These are phyloP conservation scores for grape (Vitis vinifera) DNA, from an alignment of 164 flowering plant species.

Conservation along the genomic window ASM3070453v1 NC_081807.1:3637001-3637500, in stretches of 20 bases:
- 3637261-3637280: too few species aligned
- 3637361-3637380: background rate
- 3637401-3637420: slow-evolving; percentile 14
- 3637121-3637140: slow-evolving; percentile 66
- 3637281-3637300: too few species aligned
- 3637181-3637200: background rate
- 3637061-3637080: slow-evolving; percentile 42
- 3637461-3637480: slow-evolving; percentile 46
- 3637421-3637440: slow-evolving; percentile 32
- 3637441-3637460: slow-evolving; percentile 49
- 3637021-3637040: background rate
- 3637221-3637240: background rate
- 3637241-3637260: background rate
- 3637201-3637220: background rate
- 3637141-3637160: slow-evolving; percentile 70
- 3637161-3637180: slow-evolving; percentile 77
- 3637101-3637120: slow-evolving; percentile 71
- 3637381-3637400: background rate
- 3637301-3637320: too few species aligned
- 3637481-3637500: slow-evolving; percentile 14
- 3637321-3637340: background rate
- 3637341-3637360: too few species aligned
- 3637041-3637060: slow-evolving; percentile 27
- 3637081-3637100: slow-evolving; percentile 72
- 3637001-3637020: background rate